A percentile compares a stretch with the other conserved stretches of the same genome.
These are phyloP conservation scores for Chlamydomonas sphaeroides DNA, from an alignment of 139 green algal genomes.

Conservation along the genomic window DNA sequence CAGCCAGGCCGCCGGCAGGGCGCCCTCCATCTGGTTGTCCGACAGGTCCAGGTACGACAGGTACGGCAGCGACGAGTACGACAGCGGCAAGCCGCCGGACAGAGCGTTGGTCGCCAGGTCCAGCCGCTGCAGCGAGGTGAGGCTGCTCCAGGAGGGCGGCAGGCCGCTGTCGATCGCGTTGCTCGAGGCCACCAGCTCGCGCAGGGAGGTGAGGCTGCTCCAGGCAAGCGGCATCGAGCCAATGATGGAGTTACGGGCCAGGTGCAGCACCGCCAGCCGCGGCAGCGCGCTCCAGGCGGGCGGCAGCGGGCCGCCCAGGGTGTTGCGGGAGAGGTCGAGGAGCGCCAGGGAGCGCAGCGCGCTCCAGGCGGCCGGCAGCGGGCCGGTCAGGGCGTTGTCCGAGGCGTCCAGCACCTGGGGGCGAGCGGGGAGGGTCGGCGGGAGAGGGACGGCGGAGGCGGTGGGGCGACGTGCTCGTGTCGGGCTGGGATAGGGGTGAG, in stretches of 20 bases:
- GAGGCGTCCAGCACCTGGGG: conserved; percentile 1
- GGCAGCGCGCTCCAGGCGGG: neutral
- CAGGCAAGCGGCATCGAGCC: conserved; percentile 23
- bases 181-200: neutral
- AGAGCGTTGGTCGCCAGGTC: conserved; percentile 8
- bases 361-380: conserved; percentile 29
- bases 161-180: conserved; percentile 13
- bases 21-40: conserved; percentile 10
- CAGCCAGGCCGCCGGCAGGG: conserved; percentile 1
- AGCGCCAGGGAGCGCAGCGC: neutral
- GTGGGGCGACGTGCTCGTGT: too few species aligned
- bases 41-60: conserved; percentile 32
- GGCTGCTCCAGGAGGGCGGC: conserved; percentile 10
- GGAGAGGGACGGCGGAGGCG: too few species aligned
- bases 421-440: too few species aligned
- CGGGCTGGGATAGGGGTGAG: too few species aligned
- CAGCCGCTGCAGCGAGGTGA: neutral
- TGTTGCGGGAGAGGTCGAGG: conserved; percentile 23
- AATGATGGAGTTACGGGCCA: neutral
- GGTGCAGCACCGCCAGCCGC: neutral
- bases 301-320: conserved; percentile 17
- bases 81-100: neutral
- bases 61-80: neutral
- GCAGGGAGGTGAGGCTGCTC: neutral
- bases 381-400: conserved; percentile 22